phyloP scores from a whole-genome alignment of 331 rosid genomes.

The Pyrus hybrid region DNA sequence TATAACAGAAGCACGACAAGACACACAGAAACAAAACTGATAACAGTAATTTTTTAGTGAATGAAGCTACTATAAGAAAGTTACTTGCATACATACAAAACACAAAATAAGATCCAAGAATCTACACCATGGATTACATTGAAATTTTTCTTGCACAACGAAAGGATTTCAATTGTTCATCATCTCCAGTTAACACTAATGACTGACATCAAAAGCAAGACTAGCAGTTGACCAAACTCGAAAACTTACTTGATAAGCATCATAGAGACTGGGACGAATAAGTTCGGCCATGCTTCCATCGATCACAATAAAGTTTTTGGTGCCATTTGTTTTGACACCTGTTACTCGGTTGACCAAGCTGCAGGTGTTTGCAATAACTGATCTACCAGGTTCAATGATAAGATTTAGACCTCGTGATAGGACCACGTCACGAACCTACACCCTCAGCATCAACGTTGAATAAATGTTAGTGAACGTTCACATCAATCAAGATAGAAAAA shows the following conservation, averaged over 20 bases:
- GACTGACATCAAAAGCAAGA: not conserved
- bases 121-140: not conserved
- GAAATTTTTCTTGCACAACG: not conserved
- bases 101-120: not conserved
- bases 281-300: conserved; percentile 99
- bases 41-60: not conserved
- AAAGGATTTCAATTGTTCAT: not conserved
- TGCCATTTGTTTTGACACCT: conserved; percentile 91
- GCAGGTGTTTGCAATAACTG: conserved; percentile 86
- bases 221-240: not conserved
- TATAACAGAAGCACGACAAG: not conserved
- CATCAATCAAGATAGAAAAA: not conserved
- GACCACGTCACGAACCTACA: conserved; percentile 78
- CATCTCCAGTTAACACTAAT: not conserved
- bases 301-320: conserved; percentile 78
- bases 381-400: conserved; percentile 96
- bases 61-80: not conserved
- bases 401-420: conserved; percentile 74
- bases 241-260: conserved; percentile 80
- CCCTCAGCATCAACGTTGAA: conserved; percentile 7
- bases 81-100: not conserved
- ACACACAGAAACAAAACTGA: not conserved
- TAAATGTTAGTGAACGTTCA: not conserved
- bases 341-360: conserved; percentile 90
- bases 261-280: conserved; percentile 95